phyloP scores from a whole-genome alignment of 345 rosid species.

The Alliaria petiolata region DNA sequence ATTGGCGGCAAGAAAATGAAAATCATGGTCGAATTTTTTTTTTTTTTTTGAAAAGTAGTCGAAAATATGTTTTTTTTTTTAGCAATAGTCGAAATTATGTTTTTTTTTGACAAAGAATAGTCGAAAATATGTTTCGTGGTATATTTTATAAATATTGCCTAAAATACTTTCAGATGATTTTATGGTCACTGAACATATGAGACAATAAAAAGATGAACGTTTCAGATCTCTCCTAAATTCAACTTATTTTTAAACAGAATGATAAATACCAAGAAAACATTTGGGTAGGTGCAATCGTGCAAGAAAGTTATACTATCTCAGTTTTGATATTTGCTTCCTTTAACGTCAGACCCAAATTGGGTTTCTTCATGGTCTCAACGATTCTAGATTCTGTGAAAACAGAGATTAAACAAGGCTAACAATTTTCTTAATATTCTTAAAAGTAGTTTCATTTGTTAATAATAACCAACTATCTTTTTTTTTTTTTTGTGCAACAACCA shows the following conservation, averaged over 20 bases:
- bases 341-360: too few relatives aligned
- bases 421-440: too few relatives aligned
- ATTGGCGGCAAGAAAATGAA: slow-evolving; percentile 4
- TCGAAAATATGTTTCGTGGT: background rate
- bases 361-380: background rate
- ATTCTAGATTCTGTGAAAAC: background rate
- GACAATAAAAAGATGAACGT: background rate
- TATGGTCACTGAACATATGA: too few relatives aligned
- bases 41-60: too few relatives aligned
- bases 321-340: background rate
- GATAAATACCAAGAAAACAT: background rate
- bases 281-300: background rate
- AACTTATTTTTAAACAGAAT: background rate
- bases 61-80: background rate
- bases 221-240: background rate
- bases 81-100: too few relatives aligned
- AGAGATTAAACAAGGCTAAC: too few relatives aligned
- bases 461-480: too few relatives aligned
- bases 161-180: too few relatives aligned
- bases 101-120: too few relatives aligned
- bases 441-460: too few relatives aligned
- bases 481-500: too few relatives aligned
- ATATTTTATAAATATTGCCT: too few relatives aligned
- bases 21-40: background rate
- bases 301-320: slow-evolving; percentile 1